A percentile compares a stretch with the other conserved stretches of the same genome.
These are phyloP conservation scores for Oxytropis ochrocephala DNA, from an alignment of 306 rosid genomes.

Conservation along the genomic window DNA sequence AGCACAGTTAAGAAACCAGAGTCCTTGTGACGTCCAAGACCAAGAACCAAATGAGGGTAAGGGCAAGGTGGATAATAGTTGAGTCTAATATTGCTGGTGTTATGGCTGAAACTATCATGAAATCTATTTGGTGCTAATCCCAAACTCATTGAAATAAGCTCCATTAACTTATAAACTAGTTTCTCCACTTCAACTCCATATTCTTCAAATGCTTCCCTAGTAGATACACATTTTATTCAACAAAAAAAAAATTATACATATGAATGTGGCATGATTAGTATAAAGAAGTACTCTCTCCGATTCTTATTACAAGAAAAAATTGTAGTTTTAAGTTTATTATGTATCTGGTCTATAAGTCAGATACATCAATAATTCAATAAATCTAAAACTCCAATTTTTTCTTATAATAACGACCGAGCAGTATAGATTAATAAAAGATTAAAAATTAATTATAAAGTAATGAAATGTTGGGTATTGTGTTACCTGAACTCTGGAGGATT, in stretches of 20 bases:
- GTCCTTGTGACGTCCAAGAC: slow-evolving; percentile 89
- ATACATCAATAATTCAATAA: too few relatives aligned
- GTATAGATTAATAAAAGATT: background rate
- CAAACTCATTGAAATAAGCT: slow-evolving; percentile 50
- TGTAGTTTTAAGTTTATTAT: too few relatives aligned
- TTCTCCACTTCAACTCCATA: slow-evolving; percentile 53
- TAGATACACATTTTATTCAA: too few relatives aligned
- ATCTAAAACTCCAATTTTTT: too few relatives aligned
- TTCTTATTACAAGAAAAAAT: too few relatives aligned
- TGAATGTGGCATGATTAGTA: background rate
- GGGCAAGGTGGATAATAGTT: slow-evolving; percentile 78
- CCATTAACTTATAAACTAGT: slow-evolving; percentile 53
- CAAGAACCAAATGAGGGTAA: slow-evolving; percentile 63
- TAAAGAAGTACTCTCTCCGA: background rate
- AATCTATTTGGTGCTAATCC: slow-evolving; percentile 44
- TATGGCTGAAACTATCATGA: slow-evolving; percentile 41
- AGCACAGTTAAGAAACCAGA: slow-evolving; percentile 63
- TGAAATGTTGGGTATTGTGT: background rate
- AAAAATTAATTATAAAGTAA: background rate
- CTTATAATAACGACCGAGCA: too few relatives aligned
- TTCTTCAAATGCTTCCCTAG: slow-evolving; percentile 57
- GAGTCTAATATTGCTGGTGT: slow-evolving; percentile 47
- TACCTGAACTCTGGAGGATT: slow-evolving; percentile 59
- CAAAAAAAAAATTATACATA: background rate
- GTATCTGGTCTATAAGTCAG: too few relatives aligned